Conservation (phyloP, 441 rosid species). For the Gossypium schwendimanii region DNA sequence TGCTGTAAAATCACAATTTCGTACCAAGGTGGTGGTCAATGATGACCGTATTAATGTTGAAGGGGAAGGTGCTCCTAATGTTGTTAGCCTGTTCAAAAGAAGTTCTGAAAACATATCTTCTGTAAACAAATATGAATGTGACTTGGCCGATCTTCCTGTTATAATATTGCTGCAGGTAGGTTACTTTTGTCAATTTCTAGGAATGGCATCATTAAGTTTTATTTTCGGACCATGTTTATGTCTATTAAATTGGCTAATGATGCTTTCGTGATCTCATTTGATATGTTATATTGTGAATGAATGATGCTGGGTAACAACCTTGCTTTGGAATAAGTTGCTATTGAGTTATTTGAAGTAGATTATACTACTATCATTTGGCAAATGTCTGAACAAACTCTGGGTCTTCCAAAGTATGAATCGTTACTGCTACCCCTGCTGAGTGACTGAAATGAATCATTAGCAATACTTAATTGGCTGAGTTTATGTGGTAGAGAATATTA, state of each 20-base stretch:
- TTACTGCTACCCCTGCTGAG: neutral
- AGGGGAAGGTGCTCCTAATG: conserved; percentile 89
- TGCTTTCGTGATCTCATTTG: neutral
- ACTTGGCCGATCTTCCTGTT: conserved; percentile 65
- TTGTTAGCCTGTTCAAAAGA: conserved; percentile 62
- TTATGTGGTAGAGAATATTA: neutral
- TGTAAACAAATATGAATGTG: conserved; percentile 73
- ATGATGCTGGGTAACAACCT: neutral
- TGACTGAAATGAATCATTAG: neutral
- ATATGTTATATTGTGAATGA: neutral
- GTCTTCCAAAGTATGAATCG: neutral
- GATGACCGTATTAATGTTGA: conserved; percentile 68
- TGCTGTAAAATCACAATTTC: conserved; percentile 56
- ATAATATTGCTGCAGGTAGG: conserved; percentile 83
- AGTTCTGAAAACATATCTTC: conserved; percentile 59
- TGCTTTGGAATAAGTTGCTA: neutral
- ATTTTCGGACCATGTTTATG: conserved; percentile 45
- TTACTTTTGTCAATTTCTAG: conserved; percentile 4
- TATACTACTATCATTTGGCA: neutral
- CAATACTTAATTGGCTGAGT: neutral
- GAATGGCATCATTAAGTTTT: neutral
- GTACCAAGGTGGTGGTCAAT: conserved; percentile 67
- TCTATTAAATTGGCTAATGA: neutral
- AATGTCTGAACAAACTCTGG: neutral
- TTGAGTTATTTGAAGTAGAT: neutral